A percentile compares a stretch with the other conserved stretches of the same genome.
These are phyloP conservation scores for Massarina eburnea DNA, from an alignment of 2,329 filamentous ascomycete species.

Conservation along the genomic window DNA sequence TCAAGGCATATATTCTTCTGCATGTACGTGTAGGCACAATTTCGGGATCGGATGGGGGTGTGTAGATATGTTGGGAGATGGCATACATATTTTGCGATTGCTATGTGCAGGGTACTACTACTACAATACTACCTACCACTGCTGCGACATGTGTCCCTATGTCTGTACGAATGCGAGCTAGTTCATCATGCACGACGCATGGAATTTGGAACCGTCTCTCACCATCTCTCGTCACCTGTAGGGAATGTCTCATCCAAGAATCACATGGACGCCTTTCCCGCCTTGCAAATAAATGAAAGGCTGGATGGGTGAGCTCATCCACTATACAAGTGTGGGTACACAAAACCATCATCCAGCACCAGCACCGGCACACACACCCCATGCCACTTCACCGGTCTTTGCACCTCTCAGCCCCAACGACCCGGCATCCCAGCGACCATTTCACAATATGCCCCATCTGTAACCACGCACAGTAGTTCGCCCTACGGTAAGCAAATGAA, in stretches of 20 bases:
- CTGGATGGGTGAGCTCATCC: constrained; percentile 1
- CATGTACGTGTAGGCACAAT: too few species aligned
- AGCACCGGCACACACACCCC: constrained; percentile 2
- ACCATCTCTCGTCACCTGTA: neutral
- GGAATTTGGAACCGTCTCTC: neutral
- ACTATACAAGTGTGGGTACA: neutral
- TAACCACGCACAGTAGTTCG: constrained; percentile 9
- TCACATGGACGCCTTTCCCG: neutral
- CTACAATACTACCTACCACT: too few species aligned
- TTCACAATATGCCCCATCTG: constrained; percentile 8
- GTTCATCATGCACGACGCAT: neutral
- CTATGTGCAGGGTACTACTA: neutral
- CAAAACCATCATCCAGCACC: neutral
- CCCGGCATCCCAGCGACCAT: neutral
- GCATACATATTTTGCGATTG: neutral
- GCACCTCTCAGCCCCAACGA: neutral
- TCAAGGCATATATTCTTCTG: too few species aligned
- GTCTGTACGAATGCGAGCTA: neutral
- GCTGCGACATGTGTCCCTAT: too few species aligned
- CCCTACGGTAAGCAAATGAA: constrained; percentile 8
- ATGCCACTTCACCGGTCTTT: neutral
- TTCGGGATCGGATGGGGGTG: too few species aligned
- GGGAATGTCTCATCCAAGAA: neutral
- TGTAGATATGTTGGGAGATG: neutral
- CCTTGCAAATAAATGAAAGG: constrained; percentile 4